Evolutionary conservation across 2,329 filamentous ascomycete species (phyloP).

Genomic region (Clonostachys sp.): DNA sequence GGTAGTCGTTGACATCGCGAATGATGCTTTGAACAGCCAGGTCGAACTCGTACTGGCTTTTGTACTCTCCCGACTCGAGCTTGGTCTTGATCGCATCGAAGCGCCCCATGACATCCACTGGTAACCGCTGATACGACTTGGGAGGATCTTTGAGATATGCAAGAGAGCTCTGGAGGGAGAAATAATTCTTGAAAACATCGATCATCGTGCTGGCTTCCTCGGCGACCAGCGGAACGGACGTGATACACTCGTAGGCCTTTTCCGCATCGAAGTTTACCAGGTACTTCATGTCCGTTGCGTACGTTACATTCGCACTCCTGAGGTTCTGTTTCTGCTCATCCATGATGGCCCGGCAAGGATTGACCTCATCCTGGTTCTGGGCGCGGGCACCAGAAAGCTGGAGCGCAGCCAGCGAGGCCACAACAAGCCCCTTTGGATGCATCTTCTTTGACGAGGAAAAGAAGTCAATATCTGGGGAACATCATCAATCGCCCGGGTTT

Average conservation of each 20-base stretch:
- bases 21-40: slow-evolving; percentile 47
- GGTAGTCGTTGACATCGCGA: slow-evolving; percentile 56
- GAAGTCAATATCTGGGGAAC: too few relatives aligned
- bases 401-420: too few relatives aligned
- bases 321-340: too few relatives aligned
- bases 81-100: slow-evolving; percentile 39
- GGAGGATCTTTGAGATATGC: slow-evolving; percentile 48
- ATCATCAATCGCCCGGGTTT: too few relatives aligned
- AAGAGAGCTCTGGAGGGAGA: slow-evolving; percentile 42
- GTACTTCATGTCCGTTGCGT: too few relatives aligned
- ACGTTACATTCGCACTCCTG: too few relatives aligned
- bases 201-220: slow-evolving; percentile 25
- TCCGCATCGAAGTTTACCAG: not conserved
- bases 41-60: slow-evolving; percentile 51
- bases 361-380: too few relatives aligned
- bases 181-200: slow-evolving; percentile 30
- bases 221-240: slow-evolving; percentile 30
- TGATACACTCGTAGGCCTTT: slow-evolving; percentile 27
- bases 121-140: slow-evolving; percentile 39
- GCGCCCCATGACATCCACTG: slow-evolving; percentile 38
- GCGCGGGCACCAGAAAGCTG: too few relatives aligned
- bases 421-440: too few relatives aligned
- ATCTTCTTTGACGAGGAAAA: too few relatives aligned
- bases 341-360: too few relatives aligned
- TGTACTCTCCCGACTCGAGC: slow-evolving; percentile 32